Conservation (phyloP, 345 rosid species). For the Salix udensis region DNA sequence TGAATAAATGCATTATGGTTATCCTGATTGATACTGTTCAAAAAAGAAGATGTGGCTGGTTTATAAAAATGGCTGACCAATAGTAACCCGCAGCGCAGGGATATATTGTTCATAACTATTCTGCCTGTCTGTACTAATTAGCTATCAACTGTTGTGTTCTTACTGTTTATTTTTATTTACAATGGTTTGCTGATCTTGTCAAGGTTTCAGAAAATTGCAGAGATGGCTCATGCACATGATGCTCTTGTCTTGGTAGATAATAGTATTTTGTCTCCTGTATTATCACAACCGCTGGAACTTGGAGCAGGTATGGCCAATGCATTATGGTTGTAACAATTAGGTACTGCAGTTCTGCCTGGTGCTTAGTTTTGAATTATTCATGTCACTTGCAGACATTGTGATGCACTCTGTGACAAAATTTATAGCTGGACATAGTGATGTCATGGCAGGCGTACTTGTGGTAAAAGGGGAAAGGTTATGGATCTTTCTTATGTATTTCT, state of each 20-base stretch:
- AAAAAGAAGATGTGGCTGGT: not conserved
- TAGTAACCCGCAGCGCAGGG: not conserved
- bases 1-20: not conserved
- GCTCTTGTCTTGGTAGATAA: slow-evolving; percentile 88
- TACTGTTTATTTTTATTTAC: not conserved
- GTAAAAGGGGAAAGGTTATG: slow-evolving; percentile 82
- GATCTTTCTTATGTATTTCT: not conserved
- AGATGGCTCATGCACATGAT: slow-evolving; percentile 73
- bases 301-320: slow-evolving; percentile 67
- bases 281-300: slow-evolving; percentile 81
- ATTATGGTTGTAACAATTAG: not conserved
- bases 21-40: too few relatives aligned
- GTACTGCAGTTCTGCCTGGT: not conserved
- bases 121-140: not conserved
- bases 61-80: not conserved
- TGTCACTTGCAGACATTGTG: slow-evolving; percentile 62
- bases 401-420: slow-evolving; percentile 98
- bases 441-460: slow-evolving; percentile 97
- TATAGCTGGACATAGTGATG: slow-evolving; percentile 88
- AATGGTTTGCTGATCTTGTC: not conserved
- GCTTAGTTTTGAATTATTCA: slow-evolving; percentile 13
- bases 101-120: not conserved
- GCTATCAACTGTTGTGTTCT: not conserved
- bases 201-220: slow-evolving; percentile 61
- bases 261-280: slow-evolving; percentile 90